Percentiles rank a stretch among this genome's conserved stretches.
Conservation (phyloP, 345 rosid genomes). For the Populus deltoides region DNA sequence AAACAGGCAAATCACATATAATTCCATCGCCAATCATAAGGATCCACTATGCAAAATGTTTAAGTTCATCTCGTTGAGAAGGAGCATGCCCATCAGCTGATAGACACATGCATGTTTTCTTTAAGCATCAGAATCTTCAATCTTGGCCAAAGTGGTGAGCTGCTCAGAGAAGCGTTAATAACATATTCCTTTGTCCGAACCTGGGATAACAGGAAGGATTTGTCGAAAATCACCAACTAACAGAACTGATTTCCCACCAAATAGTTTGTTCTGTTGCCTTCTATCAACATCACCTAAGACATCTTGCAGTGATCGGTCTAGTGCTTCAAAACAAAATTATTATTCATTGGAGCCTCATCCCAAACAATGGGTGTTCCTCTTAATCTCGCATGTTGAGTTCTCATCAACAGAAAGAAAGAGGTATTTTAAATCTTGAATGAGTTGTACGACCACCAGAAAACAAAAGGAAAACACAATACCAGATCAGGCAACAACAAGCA, state of each 20-base stretch:
- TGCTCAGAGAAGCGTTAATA: too few species aligned
- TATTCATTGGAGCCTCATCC: background rate
- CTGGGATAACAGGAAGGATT: background rate
- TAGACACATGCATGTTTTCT: background rate
- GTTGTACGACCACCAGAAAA: background rate
- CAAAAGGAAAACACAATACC: background rate
- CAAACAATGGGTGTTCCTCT: background rate
- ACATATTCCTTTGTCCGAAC: background rate
- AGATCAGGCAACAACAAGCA: background rate
- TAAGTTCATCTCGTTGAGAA: too few species aligned
- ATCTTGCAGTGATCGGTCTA: background rate
- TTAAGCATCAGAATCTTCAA: background rate
- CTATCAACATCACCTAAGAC: background rate
- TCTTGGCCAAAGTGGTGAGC: background rate
- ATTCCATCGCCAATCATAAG: background rate
- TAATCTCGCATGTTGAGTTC: background rate
- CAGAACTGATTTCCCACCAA: background rate
- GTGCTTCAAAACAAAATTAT: background rate
- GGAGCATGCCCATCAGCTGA: too few species aligned
- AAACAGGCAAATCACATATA: background rate
- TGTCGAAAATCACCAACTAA: background rate
- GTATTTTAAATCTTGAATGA: constrained; percentile 2
- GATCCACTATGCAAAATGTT: background rate
- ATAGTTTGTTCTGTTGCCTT: background rate
- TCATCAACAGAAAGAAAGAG: background rate